phyloP scores from a whole-genome alignment of 2,329 filamentous ascomycete genomes.

The Microascus cirrosus region DNA sequence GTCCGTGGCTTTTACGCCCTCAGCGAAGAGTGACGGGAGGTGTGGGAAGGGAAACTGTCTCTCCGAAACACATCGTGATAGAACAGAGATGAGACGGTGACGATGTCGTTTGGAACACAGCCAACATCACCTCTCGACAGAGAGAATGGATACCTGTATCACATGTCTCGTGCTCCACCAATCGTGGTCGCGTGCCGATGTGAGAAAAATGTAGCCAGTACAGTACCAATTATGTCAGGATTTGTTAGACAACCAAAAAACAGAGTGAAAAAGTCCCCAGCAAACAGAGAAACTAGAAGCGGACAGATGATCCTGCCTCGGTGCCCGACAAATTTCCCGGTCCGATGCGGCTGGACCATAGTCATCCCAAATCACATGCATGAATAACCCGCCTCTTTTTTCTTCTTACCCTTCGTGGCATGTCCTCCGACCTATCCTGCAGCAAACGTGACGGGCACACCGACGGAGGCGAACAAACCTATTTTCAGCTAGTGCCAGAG shows the following conservation, averaged over 20 bases:
- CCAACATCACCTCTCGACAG: background rate
- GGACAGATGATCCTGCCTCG: background rate
- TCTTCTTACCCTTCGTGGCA: background rate
- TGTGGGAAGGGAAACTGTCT: background rate
- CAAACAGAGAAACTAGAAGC: background rate
- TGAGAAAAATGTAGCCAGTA: background rate
- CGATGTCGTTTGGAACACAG: background rate
- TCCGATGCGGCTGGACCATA: background rate
- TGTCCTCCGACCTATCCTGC: conserved; percentile 4
- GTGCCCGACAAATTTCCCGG: background rate
- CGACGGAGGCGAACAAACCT: background rate
- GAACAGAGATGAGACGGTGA: background rate
- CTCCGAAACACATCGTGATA: background rate
- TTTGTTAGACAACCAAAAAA: background rate
- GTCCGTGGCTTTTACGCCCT: background rate
- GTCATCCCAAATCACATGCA: background rate
- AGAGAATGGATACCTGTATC: background rate
- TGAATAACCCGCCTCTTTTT: background rate
- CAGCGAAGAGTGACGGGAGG: background rate
- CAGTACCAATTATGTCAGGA: background rate
- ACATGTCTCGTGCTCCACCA: background rate
- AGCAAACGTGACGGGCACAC: conserved; percentile 2
- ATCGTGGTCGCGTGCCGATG: background rate
- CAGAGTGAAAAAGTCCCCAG: background rate
- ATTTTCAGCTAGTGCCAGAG: background rate